Conservation (phyloP, 73 alveolate species). For the Stentor coeruleus region DNA sequence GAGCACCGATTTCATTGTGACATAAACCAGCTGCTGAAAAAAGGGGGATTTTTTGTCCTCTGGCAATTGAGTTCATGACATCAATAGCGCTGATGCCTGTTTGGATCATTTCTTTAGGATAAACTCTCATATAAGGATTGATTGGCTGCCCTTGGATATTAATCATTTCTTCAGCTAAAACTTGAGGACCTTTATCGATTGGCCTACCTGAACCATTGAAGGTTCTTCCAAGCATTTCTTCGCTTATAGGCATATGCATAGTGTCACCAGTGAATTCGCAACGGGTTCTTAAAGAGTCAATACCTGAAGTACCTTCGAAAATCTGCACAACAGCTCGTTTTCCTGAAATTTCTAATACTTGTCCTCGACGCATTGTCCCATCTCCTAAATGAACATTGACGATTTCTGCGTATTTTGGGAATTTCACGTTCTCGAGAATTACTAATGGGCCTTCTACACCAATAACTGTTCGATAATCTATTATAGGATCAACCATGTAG, state of each 20-base stretch:
- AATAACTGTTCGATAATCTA: slow-evolving; percentile 97
- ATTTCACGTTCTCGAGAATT: slow-evolving; percentile 97
- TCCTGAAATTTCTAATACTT: slow-evolving; percentile 97
- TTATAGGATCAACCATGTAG: slow-evolving; percentile 63
- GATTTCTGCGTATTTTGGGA: slow-evolving; percentile 85
- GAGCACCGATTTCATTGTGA: slow-evolving; percentile 99
- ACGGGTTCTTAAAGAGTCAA: slow-evolving; percentile 51
- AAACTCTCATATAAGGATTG: slow-evolving; percentile 94
- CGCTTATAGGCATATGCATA: slow-evolving; percentile 96
- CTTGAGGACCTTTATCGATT: slow-evolving; percentile 99
- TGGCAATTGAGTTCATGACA: slow-evolving; percentile 99
- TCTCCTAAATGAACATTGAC: slow-evolving; percentile 70
- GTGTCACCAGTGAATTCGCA: slow-evolving; percentile 89
- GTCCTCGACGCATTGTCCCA: slow-evolving; percentile 98
- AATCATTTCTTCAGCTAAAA: slow-evolving; percentile 98
- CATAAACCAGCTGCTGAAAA: slow-evolving; percentile 89
- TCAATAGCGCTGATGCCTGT: slow-evolving; percentile 99
- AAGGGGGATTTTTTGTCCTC: slow-evolving; percentile 99
- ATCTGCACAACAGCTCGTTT: slow-evolving; percentile 74
- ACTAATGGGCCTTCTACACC: slow-evolving; percentile 99
- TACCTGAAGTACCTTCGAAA: slow-evolving; percentile 99
- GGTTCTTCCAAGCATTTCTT: slow-evolving; percentile 99
- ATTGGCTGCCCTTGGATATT: slow-evolving; percentile 98
- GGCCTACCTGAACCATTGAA: slow-evolving; percentile 99
- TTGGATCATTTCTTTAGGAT: slow-evolving; percentile 96